These are phyloP conservation scores for Blastomyces gilchristii DNA, from an alignment of 2,329 filamentous ascomycete species.

Conservation along the genomic window DNA sequence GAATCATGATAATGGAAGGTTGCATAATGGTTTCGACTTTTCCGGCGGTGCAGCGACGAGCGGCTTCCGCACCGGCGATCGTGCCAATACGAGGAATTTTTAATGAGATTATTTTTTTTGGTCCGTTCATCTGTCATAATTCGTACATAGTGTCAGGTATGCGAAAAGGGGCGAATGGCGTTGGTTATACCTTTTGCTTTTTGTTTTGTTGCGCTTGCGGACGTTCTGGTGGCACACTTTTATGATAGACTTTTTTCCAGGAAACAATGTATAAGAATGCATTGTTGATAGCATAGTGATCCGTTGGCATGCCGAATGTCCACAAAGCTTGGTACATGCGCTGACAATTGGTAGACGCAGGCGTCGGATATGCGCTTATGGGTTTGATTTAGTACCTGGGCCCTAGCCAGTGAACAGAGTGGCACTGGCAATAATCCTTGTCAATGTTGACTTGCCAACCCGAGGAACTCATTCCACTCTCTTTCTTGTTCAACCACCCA, in stretches of 20 bases:
- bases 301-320: neutral
- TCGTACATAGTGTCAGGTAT: neutral
- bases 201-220: neutral
- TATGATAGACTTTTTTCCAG: neutral
- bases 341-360: neutral
- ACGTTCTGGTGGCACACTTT: neutral
- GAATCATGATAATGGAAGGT: neutral
- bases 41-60: neutral
- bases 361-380: neutral
- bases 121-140: neutral
- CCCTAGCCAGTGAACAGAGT: too few species aligned
- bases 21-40: neutral
- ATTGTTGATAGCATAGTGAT: neutral
- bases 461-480: neutral
- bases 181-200: neutral
- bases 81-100: neutral
- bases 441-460: neutral
- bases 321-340: neutral
- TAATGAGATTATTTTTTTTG: neutral
- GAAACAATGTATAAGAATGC: neutral
- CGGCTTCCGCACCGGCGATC: neutral
- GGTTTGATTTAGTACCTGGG: neutral
- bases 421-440: neutral
- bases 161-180: neutral
- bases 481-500: neutral